Conservation (phyloP, 2,329 filamentous ascomycete genomes). For the Phaeosphaeriaceae sp. region DNA sequence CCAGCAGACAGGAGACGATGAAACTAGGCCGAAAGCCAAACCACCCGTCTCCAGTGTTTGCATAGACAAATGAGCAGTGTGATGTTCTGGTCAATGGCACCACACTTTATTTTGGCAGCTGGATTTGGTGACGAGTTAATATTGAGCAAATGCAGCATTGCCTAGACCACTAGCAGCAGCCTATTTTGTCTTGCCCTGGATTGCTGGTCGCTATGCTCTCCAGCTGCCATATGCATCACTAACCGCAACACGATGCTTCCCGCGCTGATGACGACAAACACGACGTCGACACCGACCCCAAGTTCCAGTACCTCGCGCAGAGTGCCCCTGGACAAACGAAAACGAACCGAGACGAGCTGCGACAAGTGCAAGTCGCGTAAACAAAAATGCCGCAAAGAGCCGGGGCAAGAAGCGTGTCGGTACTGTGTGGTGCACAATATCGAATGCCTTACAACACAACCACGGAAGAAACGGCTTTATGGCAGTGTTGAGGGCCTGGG, state of each 20-base stretch:
- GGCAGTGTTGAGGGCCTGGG: conserved; percentile 52
- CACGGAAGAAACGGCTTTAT: conserved; percentile 54
- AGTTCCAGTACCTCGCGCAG: conserved; percentile 35
- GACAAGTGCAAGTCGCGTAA: conserved; percentile 57
- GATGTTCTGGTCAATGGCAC: too few species aligned
- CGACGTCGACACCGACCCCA: conserved; percentile 8
- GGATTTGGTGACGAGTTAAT: too few species aligned
- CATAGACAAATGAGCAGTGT: too few species aligned
- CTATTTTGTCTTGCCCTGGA: too few species aligned
- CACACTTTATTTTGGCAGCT: too few species aligned
- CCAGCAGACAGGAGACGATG: too few species aligned
- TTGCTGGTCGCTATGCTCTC: too few species aligned
- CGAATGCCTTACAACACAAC: conserved; percentile 53
- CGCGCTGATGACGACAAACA: conserved; percentile 11
- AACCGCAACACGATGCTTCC: background rate
- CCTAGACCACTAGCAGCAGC: too few species aligned
- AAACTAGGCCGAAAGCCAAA: too few species aligned
- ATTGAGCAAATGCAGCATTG: too few species aligned
- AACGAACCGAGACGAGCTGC: conserved; percentile 54
- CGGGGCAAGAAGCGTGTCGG: conserved; percentile 48
- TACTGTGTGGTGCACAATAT: conserved; percentile 53
- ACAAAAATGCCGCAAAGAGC: conserved; percentile 53
- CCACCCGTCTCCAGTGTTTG: too few species aligned
- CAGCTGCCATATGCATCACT: too few species aligned
- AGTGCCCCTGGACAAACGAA: conserved; percentile 53